These are phyloP conservation scores for Stephanodiscus minutulus DNA, from an alignment of 108 stramenopile genomes.

Conservation along the genomic window DNA sequence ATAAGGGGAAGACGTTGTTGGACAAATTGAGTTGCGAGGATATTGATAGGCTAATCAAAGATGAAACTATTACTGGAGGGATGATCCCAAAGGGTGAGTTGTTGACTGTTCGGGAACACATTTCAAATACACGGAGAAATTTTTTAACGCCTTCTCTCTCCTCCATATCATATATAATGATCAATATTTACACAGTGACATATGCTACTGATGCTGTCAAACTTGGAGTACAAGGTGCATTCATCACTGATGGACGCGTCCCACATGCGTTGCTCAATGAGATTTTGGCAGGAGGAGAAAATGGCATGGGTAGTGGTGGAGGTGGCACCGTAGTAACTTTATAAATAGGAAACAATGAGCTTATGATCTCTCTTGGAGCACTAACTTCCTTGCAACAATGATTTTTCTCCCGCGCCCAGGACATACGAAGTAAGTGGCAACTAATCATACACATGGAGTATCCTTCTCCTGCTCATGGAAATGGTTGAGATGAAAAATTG, in stretches of 20 bases:
- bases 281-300: constrained; percentile 66
- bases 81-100: constrained; percentile 93
- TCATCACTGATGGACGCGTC: constrained; percentile 89
- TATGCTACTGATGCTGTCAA: constrained; percentile 86
- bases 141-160: not conserved
- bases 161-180: not conserved
- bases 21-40: constrained; percentile 65
- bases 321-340: constrained; percentile 57
- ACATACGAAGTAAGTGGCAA: too few species aligned
- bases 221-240: constrained; percentile 77
- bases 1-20: constrained; percentile 89
- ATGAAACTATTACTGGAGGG: constrained; percentile 94
- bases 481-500: too few species aligned
- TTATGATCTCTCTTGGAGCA: too few species aligned
- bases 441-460: too few species aligned
- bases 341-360: not conserved
- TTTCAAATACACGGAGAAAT: not conserved
- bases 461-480: too few species aligned
- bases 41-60: constrained; percentile 78
- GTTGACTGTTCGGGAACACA: constrained; percentile 11
- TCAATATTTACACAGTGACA: constrained; percentile 24
- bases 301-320: constrained; percentile 51
- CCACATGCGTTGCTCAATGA: constrained; percentile 86
- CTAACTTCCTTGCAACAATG: too few species aligned
- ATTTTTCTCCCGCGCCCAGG: not conserved